Evolutionary conservation across 495 filamentous ascomycete species (phyloP).

Genomic region (Glonium stellatum): DNA sequence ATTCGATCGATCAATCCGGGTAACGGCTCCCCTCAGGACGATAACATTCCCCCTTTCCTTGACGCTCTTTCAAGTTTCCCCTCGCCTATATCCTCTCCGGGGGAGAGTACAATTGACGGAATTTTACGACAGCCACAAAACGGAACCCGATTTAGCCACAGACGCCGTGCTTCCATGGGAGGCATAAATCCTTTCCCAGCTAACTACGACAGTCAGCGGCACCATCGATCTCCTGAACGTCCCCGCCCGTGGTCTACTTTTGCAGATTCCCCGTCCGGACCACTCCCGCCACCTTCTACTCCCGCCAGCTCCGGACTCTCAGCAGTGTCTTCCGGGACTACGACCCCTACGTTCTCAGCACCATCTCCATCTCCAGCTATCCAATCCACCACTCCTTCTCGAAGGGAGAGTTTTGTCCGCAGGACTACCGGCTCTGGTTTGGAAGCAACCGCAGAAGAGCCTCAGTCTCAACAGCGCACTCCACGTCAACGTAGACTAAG

Average conservation of each 20-base stretch:
- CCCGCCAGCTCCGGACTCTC: slow-evolving; percentile 58
- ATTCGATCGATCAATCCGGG: slow-evolving; percentile 61
- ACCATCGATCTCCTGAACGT: slow-evolving; percentile 40
- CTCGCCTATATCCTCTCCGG: slow-evolving; percentile 30
- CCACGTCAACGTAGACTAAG: slow-evolving; percentile 52
- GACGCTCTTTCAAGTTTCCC: slow-evolving; percentile 49
- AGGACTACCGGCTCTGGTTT: slow-evolving; percentile 23
- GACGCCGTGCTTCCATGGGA: slow-evolving; percentile 46
- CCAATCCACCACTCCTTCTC: slow-evolving; percentile 26
- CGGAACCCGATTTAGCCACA: slow-evolving; percentile 46
- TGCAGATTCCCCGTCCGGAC: slow-evolving; percentile 55
- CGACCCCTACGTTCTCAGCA: slow-evolving; percentile 49
- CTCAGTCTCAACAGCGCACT: slow-evolving; percentile 25
- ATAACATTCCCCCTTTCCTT: slow-evolving; percentile 53
- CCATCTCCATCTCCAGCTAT: slow-evolving; percentile 24
- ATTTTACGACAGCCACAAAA: slow-evolving; percentile 36
- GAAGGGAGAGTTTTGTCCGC: slow-evolving; percentile 28
- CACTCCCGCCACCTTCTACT: slow-evolving; percentile 61
- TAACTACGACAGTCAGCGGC: slow-evolving; percentile 45
- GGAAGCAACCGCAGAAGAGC: slow-evolving; percentile 32
- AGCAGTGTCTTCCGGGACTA: slow-evolving; percentile 50
- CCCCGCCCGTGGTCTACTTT: slow-evolving; percentile 33
- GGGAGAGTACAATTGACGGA: slow-evolving; percentile 33
- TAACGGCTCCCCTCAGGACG: slow-evolving; percentile 41
- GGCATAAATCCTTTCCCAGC: slow-evolving; percentile 38